Evolutionary conservation across 768 basidiomycete genomes (phyloP), one percentile per base, ranked within the genome.

Genomic region (Amanita polypyramis): DNA sequence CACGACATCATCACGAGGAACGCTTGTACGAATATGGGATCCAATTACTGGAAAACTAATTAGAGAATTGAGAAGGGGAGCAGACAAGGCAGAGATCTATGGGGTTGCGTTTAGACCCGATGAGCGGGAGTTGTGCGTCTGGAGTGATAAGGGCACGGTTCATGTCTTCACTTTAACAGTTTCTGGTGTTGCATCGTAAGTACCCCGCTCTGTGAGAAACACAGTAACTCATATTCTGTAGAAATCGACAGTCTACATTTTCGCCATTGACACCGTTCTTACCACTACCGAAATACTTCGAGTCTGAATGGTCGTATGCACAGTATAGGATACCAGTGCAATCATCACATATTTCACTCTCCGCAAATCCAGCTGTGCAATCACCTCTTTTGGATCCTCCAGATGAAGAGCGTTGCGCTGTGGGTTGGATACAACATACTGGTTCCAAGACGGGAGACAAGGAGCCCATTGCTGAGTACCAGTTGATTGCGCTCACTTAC

Each of bases 281-380:
- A 8, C 85, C 84, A 11, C 71, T 90, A 29, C 91, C 91, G 14
- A 88, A 85, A 52, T 95, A 95, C 62, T 93, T 96, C 60, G 81
- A 82, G 58, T 93, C 90, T n/a, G 85, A 93, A 62, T 95, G 92
- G 93, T 94, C 92, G 0, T 93, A 95, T 59, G 89, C 92, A 11
- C 85, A 89, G 55, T 96, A 88, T 61, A 78, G 88, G 36, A 86
- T 96, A 58, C 92, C 92, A 2, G 69, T 84, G 2, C 87, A 90
- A 55, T 82, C 84, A 1, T 71, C 90, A 6, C 89, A 93, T 53
- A 83, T 91, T 40, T 82, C 86, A 9, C 65, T 92, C 29, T 79
- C 83, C 10, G 76, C 85, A 2, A 74, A 79, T n/a, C 73, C 80
- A 1, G 61, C 75, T 9, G 63, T 68, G 43, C 74, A 74, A 51